Conservation (phyloP, 495 filamentous ascomycete genomes). For the Recurvomyces mirabilis region DNA sequence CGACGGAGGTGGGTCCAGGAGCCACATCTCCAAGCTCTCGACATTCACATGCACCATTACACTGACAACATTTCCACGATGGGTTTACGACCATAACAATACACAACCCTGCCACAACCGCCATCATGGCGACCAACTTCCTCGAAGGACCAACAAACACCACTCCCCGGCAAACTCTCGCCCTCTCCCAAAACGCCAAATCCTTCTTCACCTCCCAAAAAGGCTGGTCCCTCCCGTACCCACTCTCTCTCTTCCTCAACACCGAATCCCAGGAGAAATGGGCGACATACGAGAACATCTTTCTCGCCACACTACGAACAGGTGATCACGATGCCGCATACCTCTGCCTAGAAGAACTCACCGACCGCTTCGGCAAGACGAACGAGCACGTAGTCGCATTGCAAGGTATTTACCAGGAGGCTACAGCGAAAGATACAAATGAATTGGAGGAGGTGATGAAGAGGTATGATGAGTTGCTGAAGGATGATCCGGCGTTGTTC, state of each 20-base stretch:
- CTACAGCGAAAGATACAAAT: constrained; percentile 52
- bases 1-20: neutral
- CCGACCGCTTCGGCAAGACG: constrained; percentile 62
- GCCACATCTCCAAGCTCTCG: constrained; percentile 6
- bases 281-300: constrained; percentile 70
- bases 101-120: neutral
- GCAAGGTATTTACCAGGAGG: constrained; percentile 74
- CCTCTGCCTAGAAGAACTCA: constrained; percentile 59
- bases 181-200: constrained; percentile 69
- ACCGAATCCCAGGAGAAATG: constrained; percentile 67
- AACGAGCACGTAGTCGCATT: constrained; percentile 80
- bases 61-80: neutral
- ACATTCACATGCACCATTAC: neutral
- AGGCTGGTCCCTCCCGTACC: constrained; percentile 36
- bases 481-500: constrained; percentile 67
- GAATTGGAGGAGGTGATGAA: constrained; percentile 57
- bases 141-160: constrained; percentile 29
- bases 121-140: constrained; percentile 26
- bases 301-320: constrained; percentile 74
- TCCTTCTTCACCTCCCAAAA: constrained; percentile 45
- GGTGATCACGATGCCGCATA: constrained; percentile 71
- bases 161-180: constrained; percentile 43
- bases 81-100: too few species aligned
- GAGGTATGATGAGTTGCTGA: constrained; percentile 65
- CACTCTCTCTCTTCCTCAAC: constrained; percentile 40